phyloP scores from a whole-genome alignment of 192 early-diverging fungal species.

The Gamsiella multidivaricata region DNA sequence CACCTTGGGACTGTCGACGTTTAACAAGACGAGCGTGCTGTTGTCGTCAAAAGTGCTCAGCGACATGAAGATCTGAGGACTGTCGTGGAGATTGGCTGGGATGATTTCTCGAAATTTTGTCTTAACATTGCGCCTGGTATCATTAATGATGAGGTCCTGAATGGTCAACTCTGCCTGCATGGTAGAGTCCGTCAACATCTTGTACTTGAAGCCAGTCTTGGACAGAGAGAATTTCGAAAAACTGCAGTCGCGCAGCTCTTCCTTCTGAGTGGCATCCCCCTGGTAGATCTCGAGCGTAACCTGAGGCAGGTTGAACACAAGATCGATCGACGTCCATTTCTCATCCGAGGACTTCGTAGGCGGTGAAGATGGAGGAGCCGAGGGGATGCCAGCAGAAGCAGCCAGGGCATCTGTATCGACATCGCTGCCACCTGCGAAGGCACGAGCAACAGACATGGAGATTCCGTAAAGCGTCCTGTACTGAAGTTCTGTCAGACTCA shows the following conservation, averaged over 20 bases:
- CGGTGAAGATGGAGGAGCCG: conserved; percentile 6
- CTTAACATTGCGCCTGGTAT: conserved; percentile 79
- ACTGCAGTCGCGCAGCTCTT: conserved; percentile 62
- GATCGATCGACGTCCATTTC: conserved; percentile 57
- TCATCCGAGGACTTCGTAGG: conserved; percentile 13
- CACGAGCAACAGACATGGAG: conserved; percentile 62
- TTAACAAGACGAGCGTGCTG: conserved; percentile 71
- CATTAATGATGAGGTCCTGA: conserved; percentile 77
- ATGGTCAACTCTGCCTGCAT: conserved; percentile 79
- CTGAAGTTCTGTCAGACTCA: conserved; percentile 85
- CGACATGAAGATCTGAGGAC: conserved; percentile 70
- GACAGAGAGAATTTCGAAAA: conserved; percentile 64
- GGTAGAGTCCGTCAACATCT: conserved; percentile 66
- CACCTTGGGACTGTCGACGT: conserved; percentile 84
- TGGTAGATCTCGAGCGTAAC: conserved; percentile 86
- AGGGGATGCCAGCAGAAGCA: conserved; percentile 29
- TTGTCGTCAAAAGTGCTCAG: conserved; percentile 56
- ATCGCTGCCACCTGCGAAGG: conserved; percentile 51
- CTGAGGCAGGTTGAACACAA: conserved; percentile 73
- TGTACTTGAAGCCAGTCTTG: conserved; percentile 63
- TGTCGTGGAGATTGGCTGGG: conserved; percentile 66
- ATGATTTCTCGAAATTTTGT: conserved; percentile 90
- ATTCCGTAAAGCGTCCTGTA: conserved; percentile 83
- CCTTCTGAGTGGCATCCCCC: conserved; percentile 65
- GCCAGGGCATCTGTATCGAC: conserved; percentile 28